Evolutionary conservation across 2,329 filamentous ascomycete species (phyloP), one percentile per base, ranked within the genome.

Genomic region (Cladophialophora bantiana): DNA sequence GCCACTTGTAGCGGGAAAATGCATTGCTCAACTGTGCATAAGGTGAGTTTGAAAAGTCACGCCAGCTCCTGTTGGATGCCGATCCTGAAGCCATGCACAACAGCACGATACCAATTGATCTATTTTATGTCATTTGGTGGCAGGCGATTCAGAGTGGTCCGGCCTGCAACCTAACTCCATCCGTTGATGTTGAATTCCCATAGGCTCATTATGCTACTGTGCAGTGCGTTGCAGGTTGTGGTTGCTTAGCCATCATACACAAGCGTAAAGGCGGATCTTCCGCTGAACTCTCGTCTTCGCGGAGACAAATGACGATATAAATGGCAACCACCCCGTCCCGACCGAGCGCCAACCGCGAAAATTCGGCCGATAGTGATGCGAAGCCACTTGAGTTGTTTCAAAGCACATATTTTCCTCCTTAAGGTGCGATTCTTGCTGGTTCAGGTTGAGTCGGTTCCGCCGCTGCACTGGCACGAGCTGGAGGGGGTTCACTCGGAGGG

Each of bases 401-500:
- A 56, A 18, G 26, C 18, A n/a, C 18, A 2, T 6, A 26, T 9
- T 9, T 9, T 7, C 13, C 26, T 6, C 31, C 20, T 53, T 34
- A 53, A 4, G 45, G 45, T 26, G 32, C 34, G 9, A 61, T 45
- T 32, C 59, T 38, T 26, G 59, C 59, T 13, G 59, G 59, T 18
- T 53, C 59, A 1, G 59, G 59, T 7, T 48, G 32, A 36, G 45
- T 48, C 31, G 59, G 59, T n/a, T n/a, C 57, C 5, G 40, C 34
- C n/a, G 45, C 58, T 4, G 48, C 36, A 26, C 34, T 55, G 52
- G 52, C 31, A 15, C 45, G 7, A 9, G 59, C 32, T 7, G 45
- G 32, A 53, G 59, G 59, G 7, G 59, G 59, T n/a, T 59, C 65
- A 32, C 34, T 50, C 7, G 64, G 64, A 20, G 68, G 62, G 35